phyloP scores from a whole-genome alignment of 2,329 filamentous ascomycete genomes.

The Ustulina deusta region DNA sequence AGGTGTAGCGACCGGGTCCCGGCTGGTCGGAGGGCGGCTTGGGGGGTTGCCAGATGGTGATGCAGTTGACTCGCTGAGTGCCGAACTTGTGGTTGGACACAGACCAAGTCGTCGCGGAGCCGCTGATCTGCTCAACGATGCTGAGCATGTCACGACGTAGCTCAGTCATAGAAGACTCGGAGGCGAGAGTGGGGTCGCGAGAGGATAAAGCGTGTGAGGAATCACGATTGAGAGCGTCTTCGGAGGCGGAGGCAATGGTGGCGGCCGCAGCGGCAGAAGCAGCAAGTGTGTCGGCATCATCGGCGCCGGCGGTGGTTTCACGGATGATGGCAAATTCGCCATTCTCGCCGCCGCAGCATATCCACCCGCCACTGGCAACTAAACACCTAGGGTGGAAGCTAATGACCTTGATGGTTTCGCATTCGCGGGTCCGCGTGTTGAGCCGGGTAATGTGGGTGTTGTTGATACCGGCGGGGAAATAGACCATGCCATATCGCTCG shows the following conservation, averaged over 20 bases:
- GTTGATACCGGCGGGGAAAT: constrained; percentile 83
- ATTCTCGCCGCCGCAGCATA: constrained; percentile 89
- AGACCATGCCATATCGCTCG: constrained; percentile 80
- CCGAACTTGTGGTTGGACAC: constrained; percentile 67
- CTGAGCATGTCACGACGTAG: constrained; percentile 51
- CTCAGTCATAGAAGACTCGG: constrained; percentile 52
- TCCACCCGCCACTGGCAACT: constrained; percentile 86
- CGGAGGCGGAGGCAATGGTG: constrained; percentile 50
- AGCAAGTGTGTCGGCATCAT: constrained; percentile 45
- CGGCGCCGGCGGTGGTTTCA: constrained; percentile 49
- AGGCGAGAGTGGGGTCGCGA: constrained; percentile 37
- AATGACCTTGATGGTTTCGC: constrained; percentile 77
- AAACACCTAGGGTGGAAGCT: constrained; percentile 85
- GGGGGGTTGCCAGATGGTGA: constrained; percentile 72
- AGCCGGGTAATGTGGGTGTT: constrained; percentile 74
- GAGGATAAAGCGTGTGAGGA: constrained; percentile 42
- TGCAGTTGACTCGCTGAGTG: constrained; percentile 73
- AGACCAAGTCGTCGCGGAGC: constrained; percentile 59
- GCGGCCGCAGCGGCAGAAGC: constrained; percentile 43
- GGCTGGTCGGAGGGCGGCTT: constrained; percentile 45
- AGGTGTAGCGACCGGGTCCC: constrained; percentile 57
- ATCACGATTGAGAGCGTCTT: constrained; percentile 45
- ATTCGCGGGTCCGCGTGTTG: constrained; percentile 75
- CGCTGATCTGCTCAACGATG: constrained; percentile 51
- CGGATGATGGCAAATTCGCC: constrained; percentile 88